phyloP scores from a whole-genome alignment of 164 flowering plant genomes.

The Sedum album region DNA sequence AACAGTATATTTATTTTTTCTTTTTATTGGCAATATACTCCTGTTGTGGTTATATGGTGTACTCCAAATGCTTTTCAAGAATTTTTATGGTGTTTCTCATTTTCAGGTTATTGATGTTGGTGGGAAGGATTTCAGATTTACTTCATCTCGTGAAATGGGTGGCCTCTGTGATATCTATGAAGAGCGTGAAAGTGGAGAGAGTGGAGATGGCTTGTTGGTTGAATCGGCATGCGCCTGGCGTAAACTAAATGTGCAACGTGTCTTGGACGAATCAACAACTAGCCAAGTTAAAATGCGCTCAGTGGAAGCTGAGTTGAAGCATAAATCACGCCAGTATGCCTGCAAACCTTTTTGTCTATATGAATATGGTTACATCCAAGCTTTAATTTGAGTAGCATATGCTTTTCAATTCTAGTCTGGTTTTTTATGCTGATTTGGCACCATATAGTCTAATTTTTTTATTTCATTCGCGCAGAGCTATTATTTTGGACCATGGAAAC shows the following conservation, averaged over 20 bases:
- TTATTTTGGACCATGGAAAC: slow-evolving; percentile 72
- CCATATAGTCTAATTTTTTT: background rate
- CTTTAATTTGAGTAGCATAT: background rate
- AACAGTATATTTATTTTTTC: background rate
- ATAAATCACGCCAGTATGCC: slow-evolving; percentile 77
- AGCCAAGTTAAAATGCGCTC: slow-evolving; percentile 92
- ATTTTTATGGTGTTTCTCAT: background rate
- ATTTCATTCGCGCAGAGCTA: slow-evolving; percentile 50
- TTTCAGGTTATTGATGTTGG: slow-evolving; percentile 85
- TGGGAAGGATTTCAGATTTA: slow-evolving; percentile 81
- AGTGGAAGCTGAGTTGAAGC: slow-evolving; percentile 84
- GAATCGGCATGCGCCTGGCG: slow-evolving; percentile 93
- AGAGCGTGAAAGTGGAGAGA: slow-evolving; percentile 72
- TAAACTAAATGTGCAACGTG: slow-evolving; percentile 81
- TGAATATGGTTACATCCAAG: background rate
- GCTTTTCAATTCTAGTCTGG: background rate
- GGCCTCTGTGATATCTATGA: slow-evolving; percentile 92
- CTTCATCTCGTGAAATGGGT: slow-evolving; percentile 75
- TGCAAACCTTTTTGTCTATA: background rate
- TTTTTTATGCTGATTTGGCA: background rate
- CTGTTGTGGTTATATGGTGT: background rate
- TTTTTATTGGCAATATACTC: background rate
- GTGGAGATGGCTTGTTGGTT: slow-evolving; percentile 82
- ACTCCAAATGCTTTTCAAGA: background rate
- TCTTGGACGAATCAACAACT: slow-evolving; percentile 83